These are phyloP conservation scores for Mortierella sp. DNA, from an alignment of 371 early-diverging fungal species.

Conservation along the genomic window DNA sequence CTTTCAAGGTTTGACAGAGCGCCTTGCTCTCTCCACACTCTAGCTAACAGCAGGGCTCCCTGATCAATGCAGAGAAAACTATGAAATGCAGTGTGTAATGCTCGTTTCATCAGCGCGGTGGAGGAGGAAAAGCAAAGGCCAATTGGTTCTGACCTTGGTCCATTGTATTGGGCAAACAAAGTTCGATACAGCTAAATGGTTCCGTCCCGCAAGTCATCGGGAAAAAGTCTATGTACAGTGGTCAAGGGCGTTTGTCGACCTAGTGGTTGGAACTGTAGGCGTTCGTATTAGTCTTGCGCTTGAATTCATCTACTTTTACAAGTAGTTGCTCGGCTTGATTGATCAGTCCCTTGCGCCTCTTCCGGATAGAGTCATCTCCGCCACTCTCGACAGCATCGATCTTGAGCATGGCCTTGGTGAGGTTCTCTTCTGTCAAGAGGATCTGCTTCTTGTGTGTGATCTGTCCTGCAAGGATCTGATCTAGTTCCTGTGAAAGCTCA, in stretches of 20 bases:
- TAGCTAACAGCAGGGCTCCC: neutral
- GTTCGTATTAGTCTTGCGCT: conserved; percentile 26
- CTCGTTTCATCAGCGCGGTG: neutral
- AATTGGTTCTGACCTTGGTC: neutral
- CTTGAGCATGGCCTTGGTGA: conserved; percentile 48
- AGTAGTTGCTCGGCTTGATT: conserved; percentile 25
- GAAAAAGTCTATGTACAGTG: conserved; percentile 5
- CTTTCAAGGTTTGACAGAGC: neutral
- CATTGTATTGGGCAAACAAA: neutral
- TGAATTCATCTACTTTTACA: conserved; percentile 38
- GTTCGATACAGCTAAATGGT: neutral
- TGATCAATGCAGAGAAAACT: neutral
- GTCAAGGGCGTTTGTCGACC: neutral
- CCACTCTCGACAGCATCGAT: conserved; percentile 50
- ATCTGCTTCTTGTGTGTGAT: conserved; percentile 32
- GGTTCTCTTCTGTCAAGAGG: conserved; percentile 43
- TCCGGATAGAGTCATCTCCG: conserved; percentile 31
- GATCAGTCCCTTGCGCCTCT: conserved; percentile 44
- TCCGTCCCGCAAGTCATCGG: neutral
- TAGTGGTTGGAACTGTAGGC: neutral
- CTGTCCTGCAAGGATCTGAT: conserved; percentile 27
- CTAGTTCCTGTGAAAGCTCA: conserved; percentile 18
- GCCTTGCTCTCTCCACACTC: conserved; percentile 1
- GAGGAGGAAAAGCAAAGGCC: neutral
- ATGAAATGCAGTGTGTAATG: neutral